Conservation (phyloP, 2,329 filamentous ascomycete species). For the Colletotrichum spaethianum region DNA sequence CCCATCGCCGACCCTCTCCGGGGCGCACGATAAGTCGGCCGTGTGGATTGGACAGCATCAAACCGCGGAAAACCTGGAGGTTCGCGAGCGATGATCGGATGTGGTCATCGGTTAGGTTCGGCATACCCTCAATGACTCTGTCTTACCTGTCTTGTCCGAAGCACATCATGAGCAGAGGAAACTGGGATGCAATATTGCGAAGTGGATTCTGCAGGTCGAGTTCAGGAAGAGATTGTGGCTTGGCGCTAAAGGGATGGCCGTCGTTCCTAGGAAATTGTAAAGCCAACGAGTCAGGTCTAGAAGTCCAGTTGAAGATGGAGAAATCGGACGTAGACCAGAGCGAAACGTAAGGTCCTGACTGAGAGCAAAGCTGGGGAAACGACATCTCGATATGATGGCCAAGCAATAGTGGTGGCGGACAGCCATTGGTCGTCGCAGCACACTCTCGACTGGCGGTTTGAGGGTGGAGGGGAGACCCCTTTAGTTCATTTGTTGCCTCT, state of each 20-base stretch:
- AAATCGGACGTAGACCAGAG: not conserved
- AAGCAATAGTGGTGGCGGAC: not conserved
- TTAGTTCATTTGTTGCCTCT: not conserved
- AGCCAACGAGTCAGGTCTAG: slow-evolving; percentile 8
- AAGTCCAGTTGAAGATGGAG: not conserved
- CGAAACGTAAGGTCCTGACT: no score
- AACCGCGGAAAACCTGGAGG: slow-evolving; percentile 19
- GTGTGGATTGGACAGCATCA: not conserved
- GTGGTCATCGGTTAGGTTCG: slow-evolving; percentile 19
- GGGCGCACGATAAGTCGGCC: slow-evolving; percentile 12
- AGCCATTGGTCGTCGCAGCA: not conserved
- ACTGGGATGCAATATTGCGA: not conserved
- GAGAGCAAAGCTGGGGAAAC: not conserved
- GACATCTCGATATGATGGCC: not conserved
- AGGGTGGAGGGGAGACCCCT: not conserved
- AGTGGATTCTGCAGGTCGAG: not conserved
- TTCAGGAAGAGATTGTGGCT: not conserved
- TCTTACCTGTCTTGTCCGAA: not conserved
- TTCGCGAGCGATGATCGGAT: slow-evolving; percentile 23
- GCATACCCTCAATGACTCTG: slow-evolving; percentile 1
- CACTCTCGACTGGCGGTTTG: slow-evolving; percentile 10
- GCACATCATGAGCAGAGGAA: not conserved
- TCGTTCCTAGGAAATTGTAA: not conserved
- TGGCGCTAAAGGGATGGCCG: not conserved
- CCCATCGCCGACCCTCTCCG: slow-evolving; percentile 25